Evolutionary conservation across 129 eudicot species (phyloP).

Genomic region (Tagetes erecta): DNA sequence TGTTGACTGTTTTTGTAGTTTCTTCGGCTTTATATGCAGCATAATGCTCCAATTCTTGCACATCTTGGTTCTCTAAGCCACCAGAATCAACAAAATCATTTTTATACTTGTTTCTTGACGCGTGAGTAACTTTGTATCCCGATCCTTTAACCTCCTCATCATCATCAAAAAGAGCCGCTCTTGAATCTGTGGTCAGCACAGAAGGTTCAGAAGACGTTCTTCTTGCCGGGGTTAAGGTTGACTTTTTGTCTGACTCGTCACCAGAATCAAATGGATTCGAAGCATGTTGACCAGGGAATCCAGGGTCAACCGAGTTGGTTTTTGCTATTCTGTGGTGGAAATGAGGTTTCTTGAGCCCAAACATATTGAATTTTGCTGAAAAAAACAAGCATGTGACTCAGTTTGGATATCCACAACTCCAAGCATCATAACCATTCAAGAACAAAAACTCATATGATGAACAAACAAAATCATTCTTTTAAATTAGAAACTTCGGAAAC

Average conservation of each 20-base stretch:
- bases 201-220: slow-evolving; percentile 66
- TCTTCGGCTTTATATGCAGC: slow-evolving; percentile 92
- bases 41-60: slow-evolving; percentile 77
- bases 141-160: slow-evolving; percentile 54
- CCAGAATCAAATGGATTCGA: slow-evolving; percentile 84
- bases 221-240: slow-evolving; percentile 39
- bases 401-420: slow-evolving; percentile 2
- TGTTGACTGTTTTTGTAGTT: slow-evolving; percentile 77
- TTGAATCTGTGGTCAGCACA: slow-evolving; percentile 29
- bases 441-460: background rate
- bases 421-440: background rate
- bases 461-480: slow-evolving; percentile 16
- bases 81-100: slow-evolving; percentile 81
- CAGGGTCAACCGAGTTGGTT: slow-evolving; percentile 51
- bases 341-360: slow-evolving; percentile 66
- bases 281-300: slow-evolving; percentile 31
- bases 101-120: slow-evolving; percentile 71
- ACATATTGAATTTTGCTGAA: slow-evolving; percentile 45
- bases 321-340: slow-evolving; percentile 46
- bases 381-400: background rate
- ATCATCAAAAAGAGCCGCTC: slow-evolving; percentile 61
- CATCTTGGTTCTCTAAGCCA: slow-evolving; percentile 77
- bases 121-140: slow-evolving; percentile 42
- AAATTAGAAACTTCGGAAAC: background rate
- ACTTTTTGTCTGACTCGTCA: slow-evolving; percentile 50